A percentile compares a stretch with the other conserved stretches of the same genome.
These are phyloP conservation scores for Dendrobium catenatum DNA, from an alignment of 106 monocot genomes.

Conservation along the genomic window DNA sequence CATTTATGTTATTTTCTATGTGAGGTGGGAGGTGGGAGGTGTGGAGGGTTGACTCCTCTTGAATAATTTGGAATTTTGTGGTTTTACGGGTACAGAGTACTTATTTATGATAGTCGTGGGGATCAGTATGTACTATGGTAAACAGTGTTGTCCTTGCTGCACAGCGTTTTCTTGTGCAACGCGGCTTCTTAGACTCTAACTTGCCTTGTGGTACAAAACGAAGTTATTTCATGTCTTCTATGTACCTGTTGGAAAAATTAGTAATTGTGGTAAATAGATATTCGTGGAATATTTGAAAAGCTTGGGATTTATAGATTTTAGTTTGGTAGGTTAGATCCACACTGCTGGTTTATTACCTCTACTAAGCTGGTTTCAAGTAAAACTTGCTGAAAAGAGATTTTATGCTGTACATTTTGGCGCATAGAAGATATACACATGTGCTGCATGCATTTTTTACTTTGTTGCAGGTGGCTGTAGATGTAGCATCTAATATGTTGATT, in stretches of 20 bases:
- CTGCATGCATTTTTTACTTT: too few species aligned
- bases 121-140: background rate
- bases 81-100: background rate
- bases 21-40: background rate
- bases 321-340: too few species aligned
- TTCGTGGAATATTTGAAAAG: background rate
- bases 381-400: too few species aligned
- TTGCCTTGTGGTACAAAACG: background rate
- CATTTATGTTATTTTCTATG: background rate
- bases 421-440: too few species aligned
- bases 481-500: too few species aligned
- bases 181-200: background rate
- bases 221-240: background rate
- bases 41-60: background rate
- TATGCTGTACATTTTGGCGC: too few species aligned
- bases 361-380: too few species aligned
- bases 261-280: background rate
- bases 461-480: too few species aligned
- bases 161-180: background rate
- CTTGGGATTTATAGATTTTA: background rate
- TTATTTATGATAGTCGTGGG: background rate
- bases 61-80: background rate
- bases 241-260: background rate
- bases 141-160: background rate
- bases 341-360: too few species aligned